A percentile compares a stretch with the other conserved stretches of the same genome.
Conservation (phyloP, 1,284 basidiomycete genomes). For the Boletus semigastroideus region DNA sequence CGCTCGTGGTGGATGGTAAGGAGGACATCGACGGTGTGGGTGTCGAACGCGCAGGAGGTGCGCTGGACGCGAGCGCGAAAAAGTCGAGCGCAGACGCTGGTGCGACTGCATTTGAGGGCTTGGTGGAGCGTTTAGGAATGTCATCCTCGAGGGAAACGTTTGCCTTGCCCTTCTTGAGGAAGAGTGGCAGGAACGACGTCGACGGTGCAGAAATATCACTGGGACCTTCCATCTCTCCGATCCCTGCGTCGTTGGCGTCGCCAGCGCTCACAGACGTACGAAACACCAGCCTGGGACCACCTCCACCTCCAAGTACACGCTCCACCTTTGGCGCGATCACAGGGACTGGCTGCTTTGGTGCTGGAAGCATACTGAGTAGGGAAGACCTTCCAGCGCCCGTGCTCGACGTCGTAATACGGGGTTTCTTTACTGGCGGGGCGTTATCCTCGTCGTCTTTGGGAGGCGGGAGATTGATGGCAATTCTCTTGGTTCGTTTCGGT, state of each 20-base stretch:
- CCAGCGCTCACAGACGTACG: slow-evolving; percentile 30
- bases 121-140: slow-evolving; percentile 26
- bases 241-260: slow-evolving; percentile 16
- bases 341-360: slow-evolving; percentile 58
- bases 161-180: slow-evolving; percentile 53
- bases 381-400: slow-evolving; percentile 60
- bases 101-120: slow-evolving; percentile 27
- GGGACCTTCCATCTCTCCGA: slow-evolving; percentile 5
- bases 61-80: slow-evolving; percentile 54
- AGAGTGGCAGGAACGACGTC: slow-evolving; percentile 56
- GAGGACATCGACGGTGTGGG: slow-evolving; percentile 10
- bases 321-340: slow-evolving; percentile 32
- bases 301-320: slow-evolving; percentile 64
- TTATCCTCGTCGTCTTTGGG: slow-evolving; percentile 42
- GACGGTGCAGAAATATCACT: slow-evolving; percentile 4
- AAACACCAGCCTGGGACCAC: slow-evolving; percentile 58
- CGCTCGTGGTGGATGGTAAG: not conserved
- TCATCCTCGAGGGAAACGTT: slow-evolving; percentile 64
- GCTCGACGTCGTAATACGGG: slow-evolving; percentile 42
- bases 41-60: slow-evolving; percentile 14
- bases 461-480: slow-evolving; percentile 61
- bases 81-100: slow-evolving; percentile 57
- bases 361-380: slow-evolving; percentile 71
- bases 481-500: slow-evolving; percentile 59
- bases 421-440: slow-evolving; percentile 59